Conservation (phyloP, 169 alveolate species). For the Plasmodium gonderi region DNA sequence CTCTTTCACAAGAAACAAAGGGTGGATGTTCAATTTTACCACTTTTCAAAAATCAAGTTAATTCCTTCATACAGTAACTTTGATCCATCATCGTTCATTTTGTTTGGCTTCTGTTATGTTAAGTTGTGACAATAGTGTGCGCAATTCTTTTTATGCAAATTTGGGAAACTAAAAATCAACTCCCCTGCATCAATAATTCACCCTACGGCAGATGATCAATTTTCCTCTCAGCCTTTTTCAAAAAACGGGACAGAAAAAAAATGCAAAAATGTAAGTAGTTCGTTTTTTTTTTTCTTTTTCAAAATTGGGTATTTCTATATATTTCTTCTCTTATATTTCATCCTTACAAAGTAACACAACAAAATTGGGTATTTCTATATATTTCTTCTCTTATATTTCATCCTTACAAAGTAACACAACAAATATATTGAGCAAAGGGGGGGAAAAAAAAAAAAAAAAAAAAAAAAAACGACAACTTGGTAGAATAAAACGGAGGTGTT, state of each 20-base stretch:
- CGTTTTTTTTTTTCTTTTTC: too few relatives aligned
- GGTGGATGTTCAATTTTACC: conserved; percentile 8
- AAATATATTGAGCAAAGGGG: not conserved
- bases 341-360: too few relatives aligned
- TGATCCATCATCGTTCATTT: conserved; percentile 34
- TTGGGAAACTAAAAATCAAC: not conserved
- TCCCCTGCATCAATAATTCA: not conserved
- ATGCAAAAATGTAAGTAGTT: too few relatives aligned
- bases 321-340: too few relatives aligned
- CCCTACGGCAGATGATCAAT: not conserved
- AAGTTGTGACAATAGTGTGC: too few relatives aligned
- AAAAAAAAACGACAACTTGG: too few relatives aligned
- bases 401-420: too few relatives aligned
- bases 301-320: too few relatives aligned
- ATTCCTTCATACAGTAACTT: conserved; percentile 46
- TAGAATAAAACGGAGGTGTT: too few relatives aligned
- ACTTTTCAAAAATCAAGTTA: conserved; percentile 54
- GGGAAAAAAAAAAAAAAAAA: not conserved
- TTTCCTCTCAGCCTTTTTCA: not conserved
- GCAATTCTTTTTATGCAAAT: not conserved
- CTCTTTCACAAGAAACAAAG: not conserved
- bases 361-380: too few relatives aligned
- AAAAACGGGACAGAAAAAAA: not conserved
- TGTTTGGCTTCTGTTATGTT: too few relatives aligned
- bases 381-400: too few relatives aligned